Evolutionary conservation across 2,329 filamentous ascomycete species (phyloP), one percentile per base, ranked within the genome.

Genomic region (Penicillium decumbens): DNA sequence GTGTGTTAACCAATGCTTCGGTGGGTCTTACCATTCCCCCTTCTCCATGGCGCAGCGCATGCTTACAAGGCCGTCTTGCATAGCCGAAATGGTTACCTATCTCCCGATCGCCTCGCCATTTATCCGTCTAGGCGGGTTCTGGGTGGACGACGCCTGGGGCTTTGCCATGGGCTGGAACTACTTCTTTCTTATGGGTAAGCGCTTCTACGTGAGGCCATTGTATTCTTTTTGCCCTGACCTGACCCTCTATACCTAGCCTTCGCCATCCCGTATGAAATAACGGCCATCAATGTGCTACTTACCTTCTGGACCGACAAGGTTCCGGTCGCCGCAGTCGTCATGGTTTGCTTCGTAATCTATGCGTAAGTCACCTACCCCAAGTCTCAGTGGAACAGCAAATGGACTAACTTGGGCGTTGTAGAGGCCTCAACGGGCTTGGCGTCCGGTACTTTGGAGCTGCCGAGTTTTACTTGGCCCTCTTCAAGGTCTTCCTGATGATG

Each of bases 381-480:
- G 24, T 40, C 13, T 1, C 25, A 29, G 24, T 24, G 9, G 12
- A 23, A 37, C 28, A 3, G 24, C 35, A 43, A 30, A 27, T 6
- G 13, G 38, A 29, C 33, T 43, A 25, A 49, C 8, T 18, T 29
- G 24, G 13, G 18, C 24, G 3, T 39, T 33, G 12, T 10, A 49
- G 46, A 15, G 41, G 66, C 3, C 55, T 77, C 6, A 77, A 77
- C 49, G 54, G 70, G 3, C 55, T 76, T 1, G 71, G 71, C 0
- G 75, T 77, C 1, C 56, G 61, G 4, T 70, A 64, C 43, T 77
- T 71, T 47, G 75, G 75, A 29, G 69, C 74, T 39, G 66, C 72
- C 5, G 75, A 78, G 53, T 77, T 77, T 51, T 77, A 72, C 59
- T 62, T 77, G 23, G 71, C 75, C 0, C 65, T 66, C 47, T 68